Evolutionary conservation across 345 rosid genomes (phyloP).

Genomic region (Trapa incisa): DNA sequence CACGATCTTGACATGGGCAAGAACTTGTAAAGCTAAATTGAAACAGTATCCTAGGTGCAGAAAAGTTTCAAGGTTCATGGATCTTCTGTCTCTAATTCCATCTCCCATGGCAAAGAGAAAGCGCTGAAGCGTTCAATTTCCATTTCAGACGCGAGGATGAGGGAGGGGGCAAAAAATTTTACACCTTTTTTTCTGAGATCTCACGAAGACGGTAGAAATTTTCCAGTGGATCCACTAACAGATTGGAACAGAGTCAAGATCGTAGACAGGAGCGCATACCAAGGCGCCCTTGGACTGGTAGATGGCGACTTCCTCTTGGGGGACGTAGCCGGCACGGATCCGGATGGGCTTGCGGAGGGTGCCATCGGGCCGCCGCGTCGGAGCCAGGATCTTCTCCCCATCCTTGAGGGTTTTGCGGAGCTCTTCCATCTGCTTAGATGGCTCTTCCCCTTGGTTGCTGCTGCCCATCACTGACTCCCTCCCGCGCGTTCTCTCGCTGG

Average conservation of each 20-base stretch:
- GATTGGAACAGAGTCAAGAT: neutral
- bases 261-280: slow-evolving; percentile 25
- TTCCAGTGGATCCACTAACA: neutral
- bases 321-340: slow-evolving; percentile 73
- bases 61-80: too few relatives aligned
- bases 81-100: too few relatives aligned
- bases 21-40: neutral
- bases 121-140: neutral
- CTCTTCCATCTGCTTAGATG: slow-evolving; percentile 46
- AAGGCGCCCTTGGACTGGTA: slow-evolving; percentile 79
- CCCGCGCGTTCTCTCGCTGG: neutral
- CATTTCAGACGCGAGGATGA: neutral
- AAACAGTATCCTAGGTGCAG: neutral
- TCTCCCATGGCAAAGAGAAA: neutral
- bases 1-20: neutral
- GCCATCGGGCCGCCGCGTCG: slow-evolving; percentile 89
- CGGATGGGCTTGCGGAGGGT: slow-evolving; percentile 69
- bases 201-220: neutral
- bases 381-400: slow-evolving; percentile 82
- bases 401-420: slow-evolving; percentile 80
- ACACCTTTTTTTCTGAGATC: neutral
- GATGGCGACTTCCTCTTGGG: slow-evolving; percentile 84
- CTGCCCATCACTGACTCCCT: slow-evolving; percentile 12
- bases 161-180: neutral
- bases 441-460: slow-evolving; percentile 35